phyloP scores from a whole-genome alignment of 2,329 filamentous ascomycete species.

The Pyrenophora graminea region DNA sequence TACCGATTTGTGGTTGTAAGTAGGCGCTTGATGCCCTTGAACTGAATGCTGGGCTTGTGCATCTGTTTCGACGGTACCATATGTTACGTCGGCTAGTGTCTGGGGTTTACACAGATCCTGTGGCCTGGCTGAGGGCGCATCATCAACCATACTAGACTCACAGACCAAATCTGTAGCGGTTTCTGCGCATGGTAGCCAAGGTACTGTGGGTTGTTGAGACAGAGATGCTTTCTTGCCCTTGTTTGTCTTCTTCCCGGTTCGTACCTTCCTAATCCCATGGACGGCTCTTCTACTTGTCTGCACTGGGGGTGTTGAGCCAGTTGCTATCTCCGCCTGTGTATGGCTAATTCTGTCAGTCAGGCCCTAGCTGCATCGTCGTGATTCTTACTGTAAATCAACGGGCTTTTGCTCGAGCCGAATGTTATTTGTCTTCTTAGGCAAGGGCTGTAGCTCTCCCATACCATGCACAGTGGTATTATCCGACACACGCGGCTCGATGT shows the following conservation, averaged over 20 bases:
- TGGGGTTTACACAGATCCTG: neutral
- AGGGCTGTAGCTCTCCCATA: no score
- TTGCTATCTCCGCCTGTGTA: neutral
- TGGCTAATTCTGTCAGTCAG: constrained; percentile 2
- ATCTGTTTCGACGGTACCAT: neutral
- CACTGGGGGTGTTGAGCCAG: neutral
- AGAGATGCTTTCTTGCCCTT: constrained; percentile 2
- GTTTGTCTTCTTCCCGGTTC: neutral
- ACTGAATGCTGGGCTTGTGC: neutral
- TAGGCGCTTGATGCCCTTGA: neutral
- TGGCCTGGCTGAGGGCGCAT: neutral
- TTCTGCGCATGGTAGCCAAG: constrained; percentile 8
- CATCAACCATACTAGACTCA: neutral
- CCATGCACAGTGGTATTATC: neutral
- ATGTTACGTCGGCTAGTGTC: neutral
- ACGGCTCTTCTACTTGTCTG: neutral
- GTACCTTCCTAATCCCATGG: neutral
- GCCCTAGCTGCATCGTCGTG: neutral
- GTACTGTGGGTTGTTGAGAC: neutral
- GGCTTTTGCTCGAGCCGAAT: neutral
- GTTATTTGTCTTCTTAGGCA: no score
- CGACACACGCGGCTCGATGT: neutral
- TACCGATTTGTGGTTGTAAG: neutral
- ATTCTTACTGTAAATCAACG: neutral
- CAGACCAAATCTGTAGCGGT: neutral